Base-by-base conservation (phyloP, 1,284 basidiomycete genomes). In the Microbotryomycetes sp. region DNA sequence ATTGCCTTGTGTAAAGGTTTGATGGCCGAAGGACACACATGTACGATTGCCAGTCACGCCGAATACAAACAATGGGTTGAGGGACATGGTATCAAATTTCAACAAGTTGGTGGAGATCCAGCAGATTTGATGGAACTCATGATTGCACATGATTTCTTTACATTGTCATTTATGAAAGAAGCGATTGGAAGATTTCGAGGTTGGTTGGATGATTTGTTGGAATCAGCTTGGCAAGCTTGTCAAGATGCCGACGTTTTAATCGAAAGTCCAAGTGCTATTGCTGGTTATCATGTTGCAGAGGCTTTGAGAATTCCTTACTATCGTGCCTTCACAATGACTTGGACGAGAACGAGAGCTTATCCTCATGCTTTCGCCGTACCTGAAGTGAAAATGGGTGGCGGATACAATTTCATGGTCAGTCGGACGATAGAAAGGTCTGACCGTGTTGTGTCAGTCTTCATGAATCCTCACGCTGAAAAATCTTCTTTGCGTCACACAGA, bases 321-420 rank as follows among this genome's bases (percentile, higher is more conserved):
- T 77, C 85, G 46, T 88, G 83, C 83, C 1, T 88, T 88, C 74
- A 87, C 87, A 23, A 89, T 89, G 87, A 86, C 72, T 3, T 73
- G 81, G 81, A 80, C 80, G 2, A 71, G 86, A 60, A 89, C 76
- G 23, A 85, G 92, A 71, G 92, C 89, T 4, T 98, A 97, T 75
- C 94, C 94, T 23, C 94, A 98, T 74, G 92, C 94, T 3, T 98
- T 98, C 73, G 92, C 92, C 22, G 94, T 97, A 3, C 94, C 96
- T 1, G 92, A 93, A 62, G 84, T 84, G n/a, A 69, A 92, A 84
- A 90, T 92, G 84, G 94, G 94, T 26, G 93, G 93, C 30, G 82
- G 88, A 66, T 98, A 97, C 77, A 98, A 98, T 74, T 97, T 96
- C 76, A 94, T 97, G 92, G 88, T 88, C 73, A 67, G 78, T 63